A percentile compares a stretch with the other conserved stretches of the same genome.
Evolutionary conservation across 2,329 filamentous ascomycete genomes (phyloP).

Genomic region (Cladophialophora exuberans): DNA sequence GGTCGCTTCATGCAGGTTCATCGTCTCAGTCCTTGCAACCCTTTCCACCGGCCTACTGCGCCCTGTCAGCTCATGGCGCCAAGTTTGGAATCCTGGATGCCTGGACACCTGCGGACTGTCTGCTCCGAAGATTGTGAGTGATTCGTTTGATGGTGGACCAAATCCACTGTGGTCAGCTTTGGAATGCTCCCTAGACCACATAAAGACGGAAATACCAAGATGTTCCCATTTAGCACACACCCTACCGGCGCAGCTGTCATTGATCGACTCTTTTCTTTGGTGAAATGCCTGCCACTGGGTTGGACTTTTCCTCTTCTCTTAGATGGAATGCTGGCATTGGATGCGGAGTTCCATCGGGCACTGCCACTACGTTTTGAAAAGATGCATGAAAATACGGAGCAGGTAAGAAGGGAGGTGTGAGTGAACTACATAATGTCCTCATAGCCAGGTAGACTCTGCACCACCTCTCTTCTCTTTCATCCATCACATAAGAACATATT

Average conservation of each 20-base stretch:
- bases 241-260: no score
- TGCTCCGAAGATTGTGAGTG: not conserved
- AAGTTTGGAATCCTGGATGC: no score
- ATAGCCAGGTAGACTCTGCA: no score
- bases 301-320: not conserved
- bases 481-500: not conserved
- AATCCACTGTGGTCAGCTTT: constrained; percentile 13
- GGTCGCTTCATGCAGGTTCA: not conserved
- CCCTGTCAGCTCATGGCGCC: constrained; percentile 14
- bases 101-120: not conserved
- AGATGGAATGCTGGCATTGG: not conserved
- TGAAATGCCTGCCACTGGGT: not conserved
- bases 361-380: not conserved
- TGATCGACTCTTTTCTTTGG: not conserved
- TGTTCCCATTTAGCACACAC: not conserved
- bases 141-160: not conserved
- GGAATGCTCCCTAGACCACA: not conserved
- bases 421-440: not conserved
- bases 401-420: not conserved
- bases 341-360: not conserved
- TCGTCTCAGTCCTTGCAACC: no score
- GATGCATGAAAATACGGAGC: not conserved
- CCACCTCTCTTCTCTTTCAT: not conserved
- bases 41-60: no score
- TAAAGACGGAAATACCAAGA: not conserved